phyloP scores from a whole-genome alignment of 768 basidiomycete genomes.

The Infundibulicybe gibba region DNA sequence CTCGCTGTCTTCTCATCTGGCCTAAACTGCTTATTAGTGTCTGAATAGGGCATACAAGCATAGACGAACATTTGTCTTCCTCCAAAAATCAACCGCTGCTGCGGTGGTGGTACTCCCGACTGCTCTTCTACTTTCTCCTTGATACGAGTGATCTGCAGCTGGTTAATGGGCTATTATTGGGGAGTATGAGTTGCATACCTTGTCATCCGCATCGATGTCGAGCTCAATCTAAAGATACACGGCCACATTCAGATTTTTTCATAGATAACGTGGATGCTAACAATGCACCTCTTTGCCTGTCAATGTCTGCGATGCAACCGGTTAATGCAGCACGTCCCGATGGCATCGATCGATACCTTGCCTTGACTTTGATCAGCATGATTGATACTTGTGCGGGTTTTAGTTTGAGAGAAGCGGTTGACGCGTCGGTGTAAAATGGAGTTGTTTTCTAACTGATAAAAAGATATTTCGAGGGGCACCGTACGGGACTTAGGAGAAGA shows the following conservation, averaged over 20 bases:
- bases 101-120: slow-evolving; percentile 93
- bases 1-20: slow-evolving; percentile 87
- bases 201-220: slow-evolving; percentile 88
- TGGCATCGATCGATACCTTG: slow-evolving; percentile 20
- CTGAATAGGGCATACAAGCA: not conserved
- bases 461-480: too few relatives aligned
- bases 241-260: not conserved
- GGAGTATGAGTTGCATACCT: slow-evolving; percentile 40
- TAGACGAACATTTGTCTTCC: slow-evolving; percentile 86
- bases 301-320: slow-evolving; percentile 58
- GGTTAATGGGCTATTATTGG: not conserved
- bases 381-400: not conserved
- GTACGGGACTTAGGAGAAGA: too few relatives aligned
- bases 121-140: slow-evolving; percentile 99
- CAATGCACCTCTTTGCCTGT: slow-evolving; percentile 89
- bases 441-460: too few relatives aligned
- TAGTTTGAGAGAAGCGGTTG: too few relatives aligned
- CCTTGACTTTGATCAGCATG: slow-evolving; percentile 94
- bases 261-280: not conserved
- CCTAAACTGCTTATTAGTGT: slow-evolving; percentile 38
- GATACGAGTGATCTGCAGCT: slow-evolving; percentile 77
- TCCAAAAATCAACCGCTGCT: slow-evolving; percentile 90
- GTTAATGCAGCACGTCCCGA: slow-evolving; percentile 4
- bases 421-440: too few relatives aligned
- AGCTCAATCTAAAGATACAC: slow-evolving; percentile 72